Evolutionary conservation across 345 rosid species (phyloP), one percentile per base, ranked within the genome.

Genomic region (Anastatica hierochuntica): DNA sequence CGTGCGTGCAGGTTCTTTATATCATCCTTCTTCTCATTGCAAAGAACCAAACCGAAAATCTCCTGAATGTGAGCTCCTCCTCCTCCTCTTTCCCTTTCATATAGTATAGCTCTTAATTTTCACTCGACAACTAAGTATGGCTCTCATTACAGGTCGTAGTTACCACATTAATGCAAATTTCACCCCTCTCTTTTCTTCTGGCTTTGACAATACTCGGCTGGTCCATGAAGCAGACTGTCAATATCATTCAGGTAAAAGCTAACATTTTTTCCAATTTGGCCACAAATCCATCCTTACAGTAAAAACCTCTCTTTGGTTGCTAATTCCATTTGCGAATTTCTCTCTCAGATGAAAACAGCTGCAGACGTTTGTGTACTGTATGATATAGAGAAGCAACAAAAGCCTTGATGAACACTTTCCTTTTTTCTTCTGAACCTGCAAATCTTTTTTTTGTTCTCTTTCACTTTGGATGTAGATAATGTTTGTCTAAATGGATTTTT

Each of bases 271-370:
- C 56, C 19, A 38, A 44, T 27, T 9, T 34, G 58, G 58, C 58
- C 35, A 37, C 49, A 5, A 21, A 21, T 21, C 24, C 5, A 27
- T 30, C 48, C 38, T 19, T 40, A 1, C 21, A 45, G 6, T 21
- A 1, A 14, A 7, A 53, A 43, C 10, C 38, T 33, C 4, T n/a
- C 45, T 38, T 26, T 42, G 46, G 46, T 53, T 44, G 45, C 18
- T 53, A 27, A 45, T 23, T 52, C 9, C 33, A 16, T 30, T 10
- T 39, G 36, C 42, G 42, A 10, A 14, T 8, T 21, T 13, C 14
- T 60, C 38, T 27, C 1, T 27, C 86, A 90, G 96, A 69, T 84
- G 94, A 90, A 87, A 83, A 84, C 96, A 0, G 98, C 98, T 4
- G 86, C 96, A n/a, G 98, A 90, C 21, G 61, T 73, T 15, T 87